A percentile compares a stretch with the other conserved stretches of the same genome.
phyloP scores from a whole-genome alignment of 768 basidiomycete species.

The Xerocomellus intermedius region DNA sequence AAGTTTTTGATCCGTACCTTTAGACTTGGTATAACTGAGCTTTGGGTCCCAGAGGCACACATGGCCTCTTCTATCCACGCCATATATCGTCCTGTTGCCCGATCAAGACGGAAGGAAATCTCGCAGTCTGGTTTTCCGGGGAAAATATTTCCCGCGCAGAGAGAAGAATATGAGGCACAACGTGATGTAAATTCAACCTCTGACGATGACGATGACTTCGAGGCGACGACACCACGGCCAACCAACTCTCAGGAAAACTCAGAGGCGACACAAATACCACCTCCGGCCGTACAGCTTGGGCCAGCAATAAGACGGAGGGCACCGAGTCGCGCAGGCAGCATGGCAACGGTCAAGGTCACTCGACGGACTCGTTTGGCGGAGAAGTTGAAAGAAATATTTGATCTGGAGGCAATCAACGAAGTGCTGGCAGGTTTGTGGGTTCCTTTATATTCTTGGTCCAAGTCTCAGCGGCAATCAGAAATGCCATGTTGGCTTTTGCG shows the following conservation, averaged over 20 bases:
- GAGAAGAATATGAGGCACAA: constrained; percentile 32
- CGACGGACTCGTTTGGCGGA: constrained; percentile 75
- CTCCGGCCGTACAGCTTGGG: constrained; percentile 16
- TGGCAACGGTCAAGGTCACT: constrained; percentile 69
- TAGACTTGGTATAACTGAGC: not conserved
- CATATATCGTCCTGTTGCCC: constrained; percentile 78
- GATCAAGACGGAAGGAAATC: constrained; percentile 47
- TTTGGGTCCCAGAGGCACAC: constrained; percentile 36
- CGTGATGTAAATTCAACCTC: constrained; percentile 35
- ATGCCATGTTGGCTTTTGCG: constrained; percentile 93
- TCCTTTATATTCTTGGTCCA: not conserved
- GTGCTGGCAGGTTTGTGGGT: constrained; percentile 70
- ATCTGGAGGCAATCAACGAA: constrained; percentile 75
- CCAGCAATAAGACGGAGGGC: constrained; percentile 23
- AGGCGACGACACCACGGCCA: constrained; percentile 45
- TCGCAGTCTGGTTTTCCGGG: constrained; percentile 17
- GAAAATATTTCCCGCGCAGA: constrained; percentile 7
- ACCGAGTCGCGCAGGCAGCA: constrained; percentile 52
- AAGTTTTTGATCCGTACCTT: constrained; percentile 12
- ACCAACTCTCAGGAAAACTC: constrained; percentile 20
- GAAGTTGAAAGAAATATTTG: constrained; percentile 88
- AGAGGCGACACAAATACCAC: not conserved
- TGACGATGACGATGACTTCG: constrained; percentile 66
- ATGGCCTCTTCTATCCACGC: constrained; percentile 87
- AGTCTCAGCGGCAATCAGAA: constrained; percentile 45